Conservation (phyloP, 768 basidiomycete genomes). For the Steccherinum ochraceum region DNA sequence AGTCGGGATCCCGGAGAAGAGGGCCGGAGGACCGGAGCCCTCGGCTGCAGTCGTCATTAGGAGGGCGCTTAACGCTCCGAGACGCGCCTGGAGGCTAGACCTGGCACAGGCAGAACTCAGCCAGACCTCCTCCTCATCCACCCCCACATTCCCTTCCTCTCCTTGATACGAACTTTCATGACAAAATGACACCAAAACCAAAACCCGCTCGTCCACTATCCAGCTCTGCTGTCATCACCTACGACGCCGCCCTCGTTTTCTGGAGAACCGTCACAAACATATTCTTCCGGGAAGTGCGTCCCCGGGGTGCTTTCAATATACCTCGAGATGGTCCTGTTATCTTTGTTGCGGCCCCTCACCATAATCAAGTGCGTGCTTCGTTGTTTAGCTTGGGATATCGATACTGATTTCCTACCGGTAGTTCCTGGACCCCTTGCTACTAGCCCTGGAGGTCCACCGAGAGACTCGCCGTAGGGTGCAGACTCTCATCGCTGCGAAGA, state of each 20-base stretch:
- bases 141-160: not conserved
- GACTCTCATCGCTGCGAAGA: slow-evolving; percentile 85
- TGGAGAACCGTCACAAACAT: slow-evolving; percentile 85
- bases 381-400: not conserved
- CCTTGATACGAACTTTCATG: not conserved
- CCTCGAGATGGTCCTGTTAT: slow-evolving; percentile 87
- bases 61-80: too few species aligned
- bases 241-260: slow-evolving; percentile 77
- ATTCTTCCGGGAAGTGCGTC: slow-evolving; percentile 94
- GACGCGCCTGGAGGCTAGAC: too few species aligned
- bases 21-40: too few species aligned
- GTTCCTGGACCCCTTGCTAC: slow-evolving; percentile 89
- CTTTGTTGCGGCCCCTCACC: slow-evolving; percentile 89
- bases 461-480: slow-evolving; percentile 77
- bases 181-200: slow-evolving; percentile 1
- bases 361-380: slow-evolving; percentile 64
- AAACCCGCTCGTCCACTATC: slow-evolving; percentile 2
- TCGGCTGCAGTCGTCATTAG: too few species aligned
- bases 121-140: too few species aligned
- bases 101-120: too few species aligned
- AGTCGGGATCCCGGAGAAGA: too few species aligned
- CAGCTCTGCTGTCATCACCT: slow-evolving; percentile 28
- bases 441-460: slow-evolving; percentile 76
- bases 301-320: slow-evolving; percentile 91
- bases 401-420: slow-evolving; percentile 23